Base-by-base conservation (phyloP, 495 filamentous ascomycete genomes). In the Penicillium malachiteum region DNA sequence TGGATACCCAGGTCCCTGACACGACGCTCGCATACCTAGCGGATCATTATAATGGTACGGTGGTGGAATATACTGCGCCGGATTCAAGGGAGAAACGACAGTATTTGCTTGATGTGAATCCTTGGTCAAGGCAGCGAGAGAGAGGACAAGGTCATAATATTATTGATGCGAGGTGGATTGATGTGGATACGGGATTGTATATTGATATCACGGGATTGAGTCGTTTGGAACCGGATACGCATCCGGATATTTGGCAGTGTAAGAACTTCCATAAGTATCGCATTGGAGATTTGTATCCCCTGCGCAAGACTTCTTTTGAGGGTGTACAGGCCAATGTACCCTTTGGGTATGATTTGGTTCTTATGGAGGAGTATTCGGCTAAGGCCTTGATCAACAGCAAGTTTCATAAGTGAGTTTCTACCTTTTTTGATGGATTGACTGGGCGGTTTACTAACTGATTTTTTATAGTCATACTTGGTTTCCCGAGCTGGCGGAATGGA, bases 121-220 rank as follows among this genome's bases (percentile, higher is more conserved):
- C 89, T 3, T 85, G 84, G 71, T 75, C 81, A 48, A 69, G 72
- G 32, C 77, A 86, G 54, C 71, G 83, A 7, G 76, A 77, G 14
- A 75, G 84, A 32, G 86, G 87, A 12, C 76, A 83, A 57, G 90
- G 90, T 3, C 64, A 75, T 48, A 96, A 96, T 62, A 79, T 94
- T 34, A 96, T 96, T 63, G 91, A 94, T 70, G 90, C 89, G 37
- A 76, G 90, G 16, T 96, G 88, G 88, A 85, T 96, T 57, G 90
- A 96, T 69, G 76, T 81, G 17, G 68, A 72, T 46, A 94, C 84
- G 56, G 91, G 90, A 7, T 74, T 93, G 51, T 96, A 87, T 75
- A 87, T 96, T 65, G 91, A 96, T 64, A 91, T 96, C 66, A 96
- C 90, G n/a, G 90, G 83, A 21, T 68, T 94, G 26, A 81, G 81